phyloP scores from a whole-genome alignment of 1,284 basidiomycete species.

The Apiotrichum siamense region DNA sequence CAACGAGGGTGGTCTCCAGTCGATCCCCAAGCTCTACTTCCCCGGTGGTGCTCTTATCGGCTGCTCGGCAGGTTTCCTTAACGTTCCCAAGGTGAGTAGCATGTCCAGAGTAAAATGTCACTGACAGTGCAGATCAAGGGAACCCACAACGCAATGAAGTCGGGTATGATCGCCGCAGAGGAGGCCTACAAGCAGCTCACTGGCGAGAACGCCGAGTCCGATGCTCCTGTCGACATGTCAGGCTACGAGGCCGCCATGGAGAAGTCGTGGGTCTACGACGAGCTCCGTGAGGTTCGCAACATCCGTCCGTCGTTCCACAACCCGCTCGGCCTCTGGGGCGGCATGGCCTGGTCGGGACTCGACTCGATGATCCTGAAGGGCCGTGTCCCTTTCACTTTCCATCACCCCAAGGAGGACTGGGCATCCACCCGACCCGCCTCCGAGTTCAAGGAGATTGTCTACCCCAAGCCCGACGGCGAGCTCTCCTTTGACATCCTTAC shows the following conservation, averaged over 20 bases:
- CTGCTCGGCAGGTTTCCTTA: conserved; percentile 93
- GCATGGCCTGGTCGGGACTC: conserved; percentile 81
- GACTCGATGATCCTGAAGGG: conserved; percentile 84
- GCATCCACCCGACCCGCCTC: conserved; percentile 64
- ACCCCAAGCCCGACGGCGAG: conserved; percentile 84
- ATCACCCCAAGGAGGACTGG: conserved; percentile 64
- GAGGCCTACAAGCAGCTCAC: conserved; percentile 65
- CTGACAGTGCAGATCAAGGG: conserved; percentile 69
- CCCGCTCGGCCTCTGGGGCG: conserved; percentile 76
- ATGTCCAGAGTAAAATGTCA: conserved; percentile 15
- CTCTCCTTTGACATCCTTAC: conserved; percentile 93
- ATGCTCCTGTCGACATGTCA: conserved; percentile 60
- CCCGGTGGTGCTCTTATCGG: conserved; percentile 93
- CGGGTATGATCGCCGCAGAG: conserved; percentile 94
- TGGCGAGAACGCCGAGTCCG: conserved; percentile 13
- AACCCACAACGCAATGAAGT: conserved; percentile 99
- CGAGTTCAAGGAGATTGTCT: conserved; percentile 73
- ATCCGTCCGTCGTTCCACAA: conserved; percentile 87
- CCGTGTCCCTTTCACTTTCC: conserved; percentile 87
- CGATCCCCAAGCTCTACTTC: conserved; percentile 85
- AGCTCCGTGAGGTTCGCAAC: conserved; percentile 89
- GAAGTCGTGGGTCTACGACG: conserved; percentile 78
- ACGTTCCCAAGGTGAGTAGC: conserved; percentile 67
- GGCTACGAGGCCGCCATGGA: conserved; percentile 68
- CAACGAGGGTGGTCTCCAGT: conserved; percentile 93